Evolutionary conservation across 345 rosid genomes (phyloP), one percentile per base, ranked within the genome.

Genomic region (Litchi chinensis): DNA sequence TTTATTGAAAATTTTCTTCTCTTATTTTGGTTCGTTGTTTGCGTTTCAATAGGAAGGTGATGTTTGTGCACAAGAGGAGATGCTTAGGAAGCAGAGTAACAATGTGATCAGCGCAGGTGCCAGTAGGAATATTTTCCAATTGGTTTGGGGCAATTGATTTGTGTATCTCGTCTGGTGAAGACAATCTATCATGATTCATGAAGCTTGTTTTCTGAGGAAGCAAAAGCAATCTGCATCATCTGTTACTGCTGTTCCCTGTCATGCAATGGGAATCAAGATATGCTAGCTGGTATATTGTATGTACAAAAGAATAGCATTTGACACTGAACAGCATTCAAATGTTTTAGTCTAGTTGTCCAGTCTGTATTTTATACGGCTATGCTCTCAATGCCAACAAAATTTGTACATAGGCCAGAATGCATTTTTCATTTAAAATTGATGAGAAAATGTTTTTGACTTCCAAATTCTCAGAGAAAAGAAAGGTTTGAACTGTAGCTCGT

Each of bases 31-130:
- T 71, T 65, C 24, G 10, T 39, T 62, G 59, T 66, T 65, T 70
- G 24, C 50, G 37, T 69, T 66, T 57, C 68, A 32, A 19, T 76
- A 91, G 97, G 97, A 88, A 18, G 97, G 91, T 18, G 89, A 91
- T 81, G 78, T 81, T 24, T 26, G 73, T 66, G 93, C 89, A 0
- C 97, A 92, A 82, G 92, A 86, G 77, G 91, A 88, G 74, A 85
- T 91, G 97, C 97, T 92, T 24, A 77, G 81, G 79, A 88, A 83
- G 86, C 89, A 84, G 84, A 89, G 91, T 71, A 89, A 88, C 79
- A 85, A 81, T 52, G 71, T 74, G 65, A 81, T 92, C 71, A 85
- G 76, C 68, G 81, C 88, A 62, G 77, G 76, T 80, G 93, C 93
- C 21, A 92, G 94, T 72, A 88, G 80, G 77, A 89, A 89, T 71